phyloP scores from a whole-genome alignment of 2,329 filamentous ascomycete genomes.

The Didymella pomorum region DNA sequence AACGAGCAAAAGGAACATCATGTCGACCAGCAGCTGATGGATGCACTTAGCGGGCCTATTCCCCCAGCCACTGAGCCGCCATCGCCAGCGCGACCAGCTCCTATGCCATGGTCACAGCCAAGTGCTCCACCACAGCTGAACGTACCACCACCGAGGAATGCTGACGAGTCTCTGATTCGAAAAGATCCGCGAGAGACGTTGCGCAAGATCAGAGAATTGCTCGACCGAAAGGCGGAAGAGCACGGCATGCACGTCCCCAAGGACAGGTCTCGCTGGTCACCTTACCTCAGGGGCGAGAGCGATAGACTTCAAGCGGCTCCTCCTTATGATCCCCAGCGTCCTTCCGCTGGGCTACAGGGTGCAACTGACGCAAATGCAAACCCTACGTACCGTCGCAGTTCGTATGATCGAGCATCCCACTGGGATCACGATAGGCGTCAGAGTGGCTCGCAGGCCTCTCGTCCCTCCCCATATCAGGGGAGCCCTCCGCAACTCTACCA shows the following conservation, averaged over 20 bases:
- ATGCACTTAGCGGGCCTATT: constrained; percentile 27
- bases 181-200: constrained; percentile 37
- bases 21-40: constrained; percentile 35
- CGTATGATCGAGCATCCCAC: constrained; percentile 36
- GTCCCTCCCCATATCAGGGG: constrained; percentile 36
- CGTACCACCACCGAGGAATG: constrained; percentile 26
- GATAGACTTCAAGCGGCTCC: constrained; percentile 1
- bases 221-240: constrained; percentile 38
- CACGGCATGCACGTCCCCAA: constrained; percentile 25
- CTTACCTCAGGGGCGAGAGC: constrained; percentile 19
- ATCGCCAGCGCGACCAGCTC: constrained; percentile 28
- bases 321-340: constrained; percentile 36
- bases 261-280: constrained; percentile 26
- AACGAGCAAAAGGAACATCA: constrained; percentile 30
- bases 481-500: constrained; percentile 38
- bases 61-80: constrained; percentile 29
- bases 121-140: constrained; percentile 21
- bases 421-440: constrained; percentile 41
- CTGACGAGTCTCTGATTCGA: constrained; percentile 37
- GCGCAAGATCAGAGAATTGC: constrained; percentile 36
- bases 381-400: constrained; percentile 32
- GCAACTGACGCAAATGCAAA: constrained; percentile 30
- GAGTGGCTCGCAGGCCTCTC: constrained; percentile 40
- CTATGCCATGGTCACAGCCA: constrained; percentile 27
- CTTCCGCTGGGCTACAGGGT: constrained; percentile 35